phyloP scores from a whole-genome alignment of 1,139 yeast genomes.

The Pichia sp. region DNA sequence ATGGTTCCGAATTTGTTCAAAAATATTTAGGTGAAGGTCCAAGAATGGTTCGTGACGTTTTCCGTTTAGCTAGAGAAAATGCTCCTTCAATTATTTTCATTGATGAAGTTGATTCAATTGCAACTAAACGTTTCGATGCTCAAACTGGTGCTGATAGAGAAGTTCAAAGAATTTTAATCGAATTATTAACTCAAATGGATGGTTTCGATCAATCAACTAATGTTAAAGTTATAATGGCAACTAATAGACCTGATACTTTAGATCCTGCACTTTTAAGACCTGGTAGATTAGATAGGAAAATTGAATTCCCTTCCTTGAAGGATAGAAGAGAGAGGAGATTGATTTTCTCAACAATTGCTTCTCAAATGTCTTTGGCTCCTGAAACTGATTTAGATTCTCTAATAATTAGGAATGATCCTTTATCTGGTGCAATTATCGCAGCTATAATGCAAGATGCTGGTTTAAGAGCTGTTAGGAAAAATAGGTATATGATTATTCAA shows the following conservation, averaged over 20 bases:
- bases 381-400: conserved; percentile 94
- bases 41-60: conserved; percentile 97
- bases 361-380: conserved; percentile 95
- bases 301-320: conserved; percentile 90
- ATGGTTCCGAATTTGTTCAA: conserved; percentile 97
- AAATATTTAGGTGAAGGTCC: conserved; percentile 99
- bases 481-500: conserved; percentile 92
- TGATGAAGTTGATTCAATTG: conserved; percentile 98
- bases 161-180: conserved; percentile 95
- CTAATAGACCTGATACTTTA: conserved; percentile 94
- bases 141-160: conserved; percentile 99
- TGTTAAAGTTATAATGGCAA: conserved; percentile 98
- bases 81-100: conserved; percentile 94
- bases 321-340: conserved; percentile 97
- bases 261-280: conserved; percentile 98
- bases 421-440: conserved; percentile 96
- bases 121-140: conserved; percentile 98
- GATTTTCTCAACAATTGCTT: conserved; percentile 92
- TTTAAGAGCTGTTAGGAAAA: conserved; percentile 93
- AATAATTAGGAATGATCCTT: conserved; percentile 91
- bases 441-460: conserved; percentile 99
- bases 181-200: conserved; percentile 96
- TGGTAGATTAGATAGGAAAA: conserved; percentile 96
- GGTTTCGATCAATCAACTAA: conserved; percentile 95
- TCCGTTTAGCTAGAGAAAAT: conserved; percentile 93